phyloP scores from a whole-genome alignment of 192 early-diverging fungal genomes.

The Chytriomyces hyalinus region DNA sequence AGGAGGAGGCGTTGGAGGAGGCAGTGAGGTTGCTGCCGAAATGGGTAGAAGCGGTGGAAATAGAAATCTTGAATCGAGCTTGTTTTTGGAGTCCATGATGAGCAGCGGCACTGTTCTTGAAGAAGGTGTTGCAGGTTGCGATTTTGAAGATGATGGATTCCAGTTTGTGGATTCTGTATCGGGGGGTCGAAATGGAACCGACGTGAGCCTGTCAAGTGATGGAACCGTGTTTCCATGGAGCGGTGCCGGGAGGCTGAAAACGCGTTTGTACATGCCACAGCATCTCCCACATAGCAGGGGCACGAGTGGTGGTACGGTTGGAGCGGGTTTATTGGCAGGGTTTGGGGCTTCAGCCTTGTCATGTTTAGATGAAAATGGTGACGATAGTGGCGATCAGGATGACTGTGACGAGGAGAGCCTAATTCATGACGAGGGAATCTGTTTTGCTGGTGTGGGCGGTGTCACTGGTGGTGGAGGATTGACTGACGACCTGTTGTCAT shows the following conservation, averaged over 20 bases:
- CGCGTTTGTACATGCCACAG: not conserved
- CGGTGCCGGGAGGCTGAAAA: not conserved
- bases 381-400: not conserved
- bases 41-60: not conserved
- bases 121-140: not conserved
- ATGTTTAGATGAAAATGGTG: not conserved
- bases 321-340: not conserved
- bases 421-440: not conserved
- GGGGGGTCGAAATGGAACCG: not conserved
- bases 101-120: not conserved
- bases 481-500: not conserved
- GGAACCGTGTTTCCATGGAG: not conserved
- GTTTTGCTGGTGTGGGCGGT: no score
- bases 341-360: not conserved
- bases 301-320: not conserved
- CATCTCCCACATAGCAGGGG: not conserved
- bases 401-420: not conserved
- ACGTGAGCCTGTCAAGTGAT: not conserved
- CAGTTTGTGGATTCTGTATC: not conserved
- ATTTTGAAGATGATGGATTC: not conserved
- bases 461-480: not conserved
- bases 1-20: not conserved
- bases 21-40: not conserved
- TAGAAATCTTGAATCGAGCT: no score
- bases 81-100: not conserved